Evolutionary conservation across 2,329 filamentous ascomycete genomes (phyloP).

Genomic region (Epichloe glyceriae): DNA sequence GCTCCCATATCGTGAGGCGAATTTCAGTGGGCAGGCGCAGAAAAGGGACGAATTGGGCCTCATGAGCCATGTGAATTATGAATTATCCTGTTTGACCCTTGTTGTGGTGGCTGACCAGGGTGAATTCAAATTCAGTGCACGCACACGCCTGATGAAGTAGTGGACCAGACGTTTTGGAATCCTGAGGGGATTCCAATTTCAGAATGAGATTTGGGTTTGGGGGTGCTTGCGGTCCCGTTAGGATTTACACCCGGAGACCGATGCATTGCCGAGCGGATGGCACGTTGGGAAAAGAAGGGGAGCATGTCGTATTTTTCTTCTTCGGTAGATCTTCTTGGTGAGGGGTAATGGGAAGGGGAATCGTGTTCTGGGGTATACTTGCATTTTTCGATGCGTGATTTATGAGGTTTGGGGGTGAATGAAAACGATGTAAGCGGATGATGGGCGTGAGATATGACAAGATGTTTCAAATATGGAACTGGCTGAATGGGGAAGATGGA

Average conservation of each 20-base stretch:
- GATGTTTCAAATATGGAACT: background rate
- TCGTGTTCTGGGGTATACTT: background rate
- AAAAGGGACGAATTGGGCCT: no score
- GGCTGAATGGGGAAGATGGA: background rate
- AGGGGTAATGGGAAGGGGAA: background rate
- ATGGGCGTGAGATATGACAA: background rate
- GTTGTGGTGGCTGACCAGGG: background rate
- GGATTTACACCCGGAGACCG: background rate
- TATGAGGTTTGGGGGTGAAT: background rate
- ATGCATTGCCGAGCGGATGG: background rate
- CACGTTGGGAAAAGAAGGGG: background rate
- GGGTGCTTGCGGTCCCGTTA: background rate
- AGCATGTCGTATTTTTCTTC: background rate
- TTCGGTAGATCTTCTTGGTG: background rate
- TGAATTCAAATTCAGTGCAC: no score
- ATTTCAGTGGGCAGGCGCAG: background rate
- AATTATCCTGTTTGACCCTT: background rate
- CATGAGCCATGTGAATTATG: no score
- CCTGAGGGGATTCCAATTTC: no score
- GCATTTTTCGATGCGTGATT: background rate
- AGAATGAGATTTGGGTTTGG: background rate
- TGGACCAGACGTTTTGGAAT: no score
- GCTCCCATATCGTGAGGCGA: slow-evolving; percentile 4
- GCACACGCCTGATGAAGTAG: no score
- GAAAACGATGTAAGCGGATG: background rate